A percentile compares a stretch with the other conserved stretches of the same genome.
These are phyloP conservation scores for Neurospora intermedia DNA, from an alignment of 495 filamentous ascomycete genomes.

Conservation along the genomic window DNA sequence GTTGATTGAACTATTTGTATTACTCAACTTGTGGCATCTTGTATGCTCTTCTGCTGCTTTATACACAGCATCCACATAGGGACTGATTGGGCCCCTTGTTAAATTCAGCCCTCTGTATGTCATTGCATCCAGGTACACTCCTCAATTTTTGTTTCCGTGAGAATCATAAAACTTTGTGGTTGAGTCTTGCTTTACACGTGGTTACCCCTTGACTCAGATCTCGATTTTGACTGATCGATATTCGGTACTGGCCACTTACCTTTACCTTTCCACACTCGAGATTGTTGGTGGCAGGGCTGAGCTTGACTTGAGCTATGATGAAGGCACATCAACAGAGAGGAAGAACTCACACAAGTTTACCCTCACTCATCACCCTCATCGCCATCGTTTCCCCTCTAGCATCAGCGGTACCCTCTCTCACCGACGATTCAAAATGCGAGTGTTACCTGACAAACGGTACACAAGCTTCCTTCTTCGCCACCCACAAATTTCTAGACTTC, in stretches of 20 bases:
- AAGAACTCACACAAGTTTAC: conserved; percentile 4
- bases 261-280: not conserved
- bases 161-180: not conserved
- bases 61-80: not conserved
- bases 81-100: not conserved
- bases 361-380: conserved; percentile 15
- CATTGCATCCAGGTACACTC: not conserved
- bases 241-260: not conserved
- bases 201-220: not conserved
- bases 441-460: conserved; percentile 41
- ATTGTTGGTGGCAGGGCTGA: not conserved
- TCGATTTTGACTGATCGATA: not conserved
- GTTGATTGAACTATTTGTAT: not conserved
- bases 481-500: conserved; percentile 62
- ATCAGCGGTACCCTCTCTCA: conserved; percentile 9
- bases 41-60: not conserved
- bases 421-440: conserved; percentile 28
- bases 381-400: conserved; percentile 8
- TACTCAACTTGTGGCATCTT: not conserved
- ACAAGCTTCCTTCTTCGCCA: conserved; percentile 44
- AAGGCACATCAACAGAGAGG: not conserved
- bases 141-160: not conserved
- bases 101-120: not conserved
- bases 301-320: conserved; percentile 2
- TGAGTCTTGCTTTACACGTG: not conserved